phyloP scores from a whole-genome alignment of 2,329 filamentous ascomycete genomes.

The Clonostachys chloroleuca region DNA sequence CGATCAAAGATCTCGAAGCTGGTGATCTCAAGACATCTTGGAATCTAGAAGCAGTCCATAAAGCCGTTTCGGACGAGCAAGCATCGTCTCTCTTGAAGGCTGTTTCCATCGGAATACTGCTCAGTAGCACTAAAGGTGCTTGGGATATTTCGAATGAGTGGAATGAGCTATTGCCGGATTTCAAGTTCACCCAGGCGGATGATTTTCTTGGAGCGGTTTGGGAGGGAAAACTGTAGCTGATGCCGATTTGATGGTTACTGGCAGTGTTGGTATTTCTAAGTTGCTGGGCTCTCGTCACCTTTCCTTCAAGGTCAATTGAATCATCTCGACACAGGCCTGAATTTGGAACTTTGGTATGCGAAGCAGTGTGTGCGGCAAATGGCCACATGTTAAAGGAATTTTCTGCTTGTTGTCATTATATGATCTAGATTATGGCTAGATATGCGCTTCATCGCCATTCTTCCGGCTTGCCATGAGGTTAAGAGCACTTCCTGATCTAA shows the following conservation, averaged over 20 bases:
- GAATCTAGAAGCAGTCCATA: constrained; percentile 1
- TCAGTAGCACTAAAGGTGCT: background rate
- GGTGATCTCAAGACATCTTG: constrained; percentile 14
- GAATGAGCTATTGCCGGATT: background rate
- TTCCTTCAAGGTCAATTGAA: too few relatives aligned
- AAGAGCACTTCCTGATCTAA: background rate
- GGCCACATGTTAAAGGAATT: too few relatives aligned
- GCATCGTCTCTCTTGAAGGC: background rate
- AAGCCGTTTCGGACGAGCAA: background rate
- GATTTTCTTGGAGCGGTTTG: background rate
- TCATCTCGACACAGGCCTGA: too few relatives aligned
- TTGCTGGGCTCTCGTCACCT: too few relatives aligned
- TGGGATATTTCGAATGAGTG: background rate
- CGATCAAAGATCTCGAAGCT: constrained; percentile 10
- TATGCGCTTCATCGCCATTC: too few relatives aligned
- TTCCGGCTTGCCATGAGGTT: background rate
- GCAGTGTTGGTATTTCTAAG: too few relatives aligned
- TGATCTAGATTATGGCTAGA: too few relatives aligned
- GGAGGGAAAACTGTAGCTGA: background rate
- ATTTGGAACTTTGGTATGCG: too few relatives aligned
- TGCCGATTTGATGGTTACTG: too few relatives aligned
- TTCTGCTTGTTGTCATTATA: too few relatives aligned
- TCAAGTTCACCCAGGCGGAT: background rate
- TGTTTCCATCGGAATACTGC: background rate
- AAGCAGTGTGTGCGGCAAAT: too few relatives aligned